Percentiles rank a stretch among this genome's conserved stretches.
Evolutionary conservation across 1,139 yeast genomes (phyloP).

Genomic region (Saccharomyces hybrid): DNA sequence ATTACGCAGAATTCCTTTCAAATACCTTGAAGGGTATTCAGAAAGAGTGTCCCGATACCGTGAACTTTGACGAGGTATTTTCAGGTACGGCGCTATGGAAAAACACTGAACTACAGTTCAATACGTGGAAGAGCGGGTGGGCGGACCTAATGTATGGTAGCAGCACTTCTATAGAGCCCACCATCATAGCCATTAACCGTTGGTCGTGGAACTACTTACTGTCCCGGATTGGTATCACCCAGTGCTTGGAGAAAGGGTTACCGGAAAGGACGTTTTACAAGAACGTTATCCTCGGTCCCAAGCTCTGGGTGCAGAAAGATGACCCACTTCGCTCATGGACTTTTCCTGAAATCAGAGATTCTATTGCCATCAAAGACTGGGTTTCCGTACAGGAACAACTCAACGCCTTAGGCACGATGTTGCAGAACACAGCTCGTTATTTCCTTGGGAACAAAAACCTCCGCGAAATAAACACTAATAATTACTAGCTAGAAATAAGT

Average conservation of each 20-base stretch:
- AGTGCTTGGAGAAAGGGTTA: constrained; percentile 33
- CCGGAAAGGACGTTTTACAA: constrained; percentile 3
- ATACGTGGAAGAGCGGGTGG: constrained; percentile 30
- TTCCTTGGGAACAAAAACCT: background rate
- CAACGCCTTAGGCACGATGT: constrained; percentile 37
- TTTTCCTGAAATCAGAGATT: constrained; percentile 3
- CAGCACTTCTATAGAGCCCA: constrained; percentile 32
- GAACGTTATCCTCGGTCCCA: constrained; percentile 3
- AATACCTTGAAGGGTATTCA: constrained; percentile 45
- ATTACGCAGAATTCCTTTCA: constrained; percentile 42
- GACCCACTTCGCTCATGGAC: background rate
- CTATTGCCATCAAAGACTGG: constrained; percentile 36
- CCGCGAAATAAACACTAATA: background rate
- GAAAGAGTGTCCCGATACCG: constrained; percentile 32
- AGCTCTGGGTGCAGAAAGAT: background rate
- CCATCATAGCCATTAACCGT: constrained; percentile 1
- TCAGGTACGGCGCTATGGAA: constrained; percentile 33
- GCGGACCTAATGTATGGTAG: constrained; percentile 22
- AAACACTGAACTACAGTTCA: constrained; percentile 36
- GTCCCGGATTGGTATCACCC: constrained; percentile 44
- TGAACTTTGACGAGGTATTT: constrained; percentile 29
- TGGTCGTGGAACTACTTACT: constrained; percentile 5
- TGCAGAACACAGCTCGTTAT: constrained; percentile 30
- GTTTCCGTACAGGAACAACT: constrained; percentile 51
- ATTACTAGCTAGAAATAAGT: background rate